Percentiles rank a stretch among this genome's conserved stretches.
These are phyloP conservation scores for Globisporangium uncinulatum DNA, from an alignment of 352 stramenopile species.

Conservation along the genomic window DNA sequence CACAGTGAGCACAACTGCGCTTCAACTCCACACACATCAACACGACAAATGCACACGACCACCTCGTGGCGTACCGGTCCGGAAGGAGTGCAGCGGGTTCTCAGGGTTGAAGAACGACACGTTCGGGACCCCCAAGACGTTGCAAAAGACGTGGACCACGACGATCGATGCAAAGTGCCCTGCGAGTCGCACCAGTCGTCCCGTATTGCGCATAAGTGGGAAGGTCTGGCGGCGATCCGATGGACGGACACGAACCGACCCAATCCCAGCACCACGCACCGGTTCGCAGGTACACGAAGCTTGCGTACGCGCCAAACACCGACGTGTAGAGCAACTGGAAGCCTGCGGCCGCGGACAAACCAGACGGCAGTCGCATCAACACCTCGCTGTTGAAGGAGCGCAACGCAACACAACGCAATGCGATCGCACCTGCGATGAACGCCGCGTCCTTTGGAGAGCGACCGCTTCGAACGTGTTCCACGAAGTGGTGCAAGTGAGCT, in stretches of 20 bases:
- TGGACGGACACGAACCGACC: too few species aligned
- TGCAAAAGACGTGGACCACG: conserved; percentile 93
- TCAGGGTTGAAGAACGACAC: conserved; percentile 79
- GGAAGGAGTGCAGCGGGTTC: conserved; percentile 66
- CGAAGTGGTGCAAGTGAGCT: conserved; percentile 85
- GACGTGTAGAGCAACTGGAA: conserved; percentile 96
- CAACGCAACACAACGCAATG: background rate
- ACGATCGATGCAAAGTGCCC: conserved; percentile 87
- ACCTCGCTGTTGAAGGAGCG: too few species aligned
- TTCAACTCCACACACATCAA: background rate
- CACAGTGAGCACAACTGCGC: background rate
- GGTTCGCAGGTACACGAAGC: conserved; percentile 90
- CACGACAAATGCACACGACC: background rate
- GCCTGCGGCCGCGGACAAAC: conserved; percentile 19
- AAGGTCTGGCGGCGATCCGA: too few species aligned
- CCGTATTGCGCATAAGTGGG: too few species aligned
- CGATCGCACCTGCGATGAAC: conserved; percentile 66
- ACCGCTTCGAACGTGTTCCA: conserved; percentile 73
- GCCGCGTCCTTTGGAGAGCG: conserved; percentile 61
- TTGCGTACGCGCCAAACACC: conserved; percentile 94
- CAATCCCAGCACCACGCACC: conserved; percentile 21
- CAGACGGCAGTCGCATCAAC: background rate
- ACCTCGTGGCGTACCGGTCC: conserved; percentile 41
- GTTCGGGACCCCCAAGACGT: conserved; percentile 93
- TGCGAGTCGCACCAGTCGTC: conserved; percentile 11